These are phyloP conservation scores for Diaporthe sp. DNA, from an alignment of 2,329 filamentous ascomycete genomes.

Conservation along the genomic window DNA sequence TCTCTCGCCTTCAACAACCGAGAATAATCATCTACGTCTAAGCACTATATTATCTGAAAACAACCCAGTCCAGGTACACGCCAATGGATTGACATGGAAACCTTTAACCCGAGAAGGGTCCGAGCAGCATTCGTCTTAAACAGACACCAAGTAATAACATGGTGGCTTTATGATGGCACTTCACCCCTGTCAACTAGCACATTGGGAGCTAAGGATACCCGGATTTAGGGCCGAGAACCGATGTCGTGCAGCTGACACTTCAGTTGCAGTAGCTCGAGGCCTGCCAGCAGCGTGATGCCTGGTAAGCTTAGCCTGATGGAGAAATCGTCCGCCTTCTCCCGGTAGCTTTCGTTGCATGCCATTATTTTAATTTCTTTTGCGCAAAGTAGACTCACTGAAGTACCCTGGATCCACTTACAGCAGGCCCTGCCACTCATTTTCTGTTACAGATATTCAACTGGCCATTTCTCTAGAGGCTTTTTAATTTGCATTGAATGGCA, in stretches of 20 bases:
- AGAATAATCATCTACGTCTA: not conserved
- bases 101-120: not conserved
- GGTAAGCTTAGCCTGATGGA: not conserved
- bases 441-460: too few species aligned
- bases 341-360: too few species aligned
- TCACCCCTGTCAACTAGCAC: not conserved
- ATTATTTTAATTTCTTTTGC: too few species aligned
- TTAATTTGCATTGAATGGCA: too few species aligned
- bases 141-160: not conserved
- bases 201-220: not conserved
- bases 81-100: not conserved
- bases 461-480: too few species aligned
- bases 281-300: conserved; percentile 1
- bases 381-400: too few species aligned
- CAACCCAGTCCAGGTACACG: not conserved
- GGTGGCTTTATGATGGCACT: not conserved
- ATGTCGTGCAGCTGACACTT: conserved; percentile 18
- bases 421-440: too few species aligned
- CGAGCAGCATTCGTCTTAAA: not conserved
- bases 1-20: not conserved
- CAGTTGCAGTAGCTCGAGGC: not conserved
- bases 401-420: too few species aligned
- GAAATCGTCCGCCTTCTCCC: too few species aligned
- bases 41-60: not conserved
- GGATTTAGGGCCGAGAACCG: not conserved